Base-by-base conservation (phyloP, 225 moss, liverwort and hornwort genomes). In the Straminergon stramineum region DNA sequence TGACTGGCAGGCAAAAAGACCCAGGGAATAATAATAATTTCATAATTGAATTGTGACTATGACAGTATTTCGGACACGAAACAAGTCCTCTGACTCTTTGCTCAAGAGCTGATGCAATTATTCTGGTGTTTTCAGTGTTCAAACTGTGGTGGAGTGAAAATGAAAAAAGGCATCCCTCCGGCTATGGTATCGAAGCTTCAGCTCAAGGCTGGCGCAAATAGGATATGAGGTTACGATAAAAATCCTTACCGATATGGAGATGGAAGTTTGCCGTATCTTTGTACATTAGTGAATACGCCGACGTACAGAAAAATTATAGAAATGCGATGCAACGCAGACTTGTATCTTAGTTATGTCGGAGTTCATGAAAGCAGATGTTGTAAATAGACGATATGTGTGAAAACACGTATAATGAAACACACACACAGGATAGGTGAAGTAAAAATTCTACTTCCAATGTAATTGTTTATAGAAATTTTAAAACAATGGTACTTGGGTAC, bases 121-220 rank as follows among this genome's bases (percentile, higher is more conserved):
- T 51, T 57, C 16, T 31, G 74, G 67, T 61, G 82, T 31, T 66
- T 84, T 61, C 91, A 98, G 98, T 98, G 98, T 89, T 79, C 95
- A 53, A 91, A 90, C 51, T 97, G 98, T 81, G 95, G 93, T 41
- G 97, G 97, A 82, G 77, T 51, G 80, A 96, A 94, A 57, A 71
- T 86, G 87, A 98, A 92, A 87, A 96, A 96, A 83, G 98, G 95
- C 61, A 64, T 87, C 8, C 95, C 95, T 56, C 91, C 93, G 43
- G 74, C 78, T 43, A 37, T 86, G 80, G 64, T 57, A 55, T 78
- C 84, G 20, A 58, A 88, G 52, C 14, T 85, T 64, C 68, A 62
- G 76, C 43, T 79, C 32, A 84, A 85, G 34, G 79, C 78, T 70
- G 87, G 74, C 37, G 85, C 53, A 34, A 84, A 48, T 13, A 82